Evolutionary conservation across 768 basidiomycete species (phyloP), one percentile per base, ranked within the genome.

Genomic region (Lactifluus piperatus): DNA sequence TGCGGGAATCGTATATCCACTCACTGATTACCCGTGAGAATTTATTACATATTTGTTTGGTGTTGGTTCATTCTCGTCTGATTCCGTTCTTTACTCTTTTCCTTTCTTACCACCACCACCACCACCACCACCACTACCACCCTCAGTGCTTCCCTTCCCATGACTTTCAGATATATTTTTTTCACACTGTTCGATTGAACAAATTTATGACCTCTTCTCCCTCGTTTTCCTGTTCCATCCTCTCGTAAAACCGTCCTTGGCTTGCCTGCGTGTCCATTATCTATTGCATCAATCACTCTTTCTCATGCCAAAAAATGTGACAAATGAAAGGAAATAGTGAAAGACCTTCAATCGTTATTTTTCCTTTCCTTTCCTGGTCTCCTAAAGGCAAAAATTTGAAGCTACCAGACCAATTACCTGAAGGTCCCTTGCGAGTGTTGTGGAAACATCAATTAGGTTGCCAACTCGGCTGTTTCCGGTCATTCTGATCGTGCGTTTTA

Each of bases 101-200:
- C 32, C 39, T 26, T 49, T 39, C 43, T 36, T 26, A 58, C 61
- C 46, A 60, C 34, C 51, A 62, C 10, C 51, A 54, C 50, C 57
- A n/a, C 7, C 34, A 1, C 6, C 9, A 26, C 11, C 26, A 0
- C 11, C 4, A 10, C 18, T 27, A 4, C 14, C 16, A 13, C 5
- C n/a, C n/a, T n/a, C n/a, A n/a, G n/a, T n/a, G n/a, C n/a, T 8
- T 18, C 24, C 7, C 16, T 34, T 16, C n/a, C 9, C 9, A 1
- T 13, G 13, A 44, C 51, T 14, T 47, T 16, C 16, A 3, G 11
- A 11, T 27, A n/a, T 24, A 20, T 27, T 49, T 20, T 57, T 11
- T 13, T n/a, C 47, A 49, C 22, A 8, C 16, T 29, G 6, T 14
- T 34, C 24, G 8, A 30, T 44, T 20, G 34, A 20, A 10, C 20